Conservation (phyloP, 2,329 filamentous ascomycete species). For the Penicillium sp. region DNA sequence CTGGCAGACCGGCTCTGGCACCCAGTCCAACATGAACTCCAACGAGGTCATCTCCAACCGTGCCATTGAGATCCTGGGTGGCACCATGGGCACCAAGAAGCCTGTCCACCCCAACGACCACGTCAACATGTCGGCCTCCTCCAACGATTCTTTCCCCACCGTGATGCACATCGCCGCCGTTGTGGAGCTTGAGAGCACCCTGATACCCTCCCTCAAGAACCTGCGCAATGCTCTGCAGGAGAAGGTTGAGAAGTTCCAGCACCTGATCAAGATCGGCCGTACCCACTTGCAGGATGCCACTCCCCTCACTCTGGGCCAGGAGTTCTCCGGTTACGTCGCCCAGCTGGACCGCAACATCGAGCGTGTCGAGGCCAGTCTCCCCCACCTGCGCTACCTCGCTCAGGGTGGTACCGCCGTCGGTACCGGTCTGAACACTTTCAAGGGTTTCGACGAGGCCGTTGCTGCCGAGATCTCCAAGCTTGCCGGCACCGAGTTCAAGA, state of each 20-base stretch:
- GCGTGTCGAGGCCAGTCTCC: constrained; percentile 77
- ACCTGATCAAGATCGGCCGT: constrained; percentile 98
- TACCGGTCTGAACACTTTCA: constrained; percentile 95
- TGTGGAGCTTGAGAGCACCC: constrained; percentile 80
- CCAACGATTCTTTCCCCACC: constrained; percentile 98
- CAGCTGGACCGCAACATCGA: constrained; percentile 89
- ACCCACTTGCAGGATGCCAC: constrained; percentile 98
- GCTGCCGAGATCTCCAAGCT: constrained; percentile 87
- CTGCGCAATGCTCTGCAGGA: constrained; percentile 79
- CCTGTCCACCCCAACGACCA: constrained; percentile 99
- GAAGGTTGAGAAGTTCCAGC: constrained; percentile 85
- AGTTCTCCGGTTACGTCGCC: constrained; percentile 95
- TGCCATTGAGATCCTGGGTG: constrained; percentile 95
- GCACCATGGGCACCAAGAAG: constrained; percentile 93
- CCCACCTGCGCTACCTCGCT: constrained; percentile 79
- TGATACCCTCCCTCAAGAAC: constrained; percentile 77
- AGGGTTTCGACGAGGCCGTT: constrained; percentile 91
- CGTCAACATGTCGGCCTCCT: constrained; percentile 98
- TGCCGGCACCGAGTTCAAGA: constrained; percentile 90
- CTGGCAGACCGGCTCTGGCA: constrained; percentile 98
- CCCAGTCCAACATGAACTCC: constrained; percentile 99
- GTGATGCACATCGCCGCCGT: constrained; percentile 99
- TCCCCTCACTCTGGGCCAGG: constrained; percentile 89
- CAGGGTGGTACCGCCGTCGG: constrained; percentile 97
- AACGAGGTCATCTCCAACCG: constrained; percentile 99